Percentiles rank a stretch among this genome's conserved stretches.
Conservation (phyloP, 805 yeast genomes). For the Barnettozyma sp. region DNA sequence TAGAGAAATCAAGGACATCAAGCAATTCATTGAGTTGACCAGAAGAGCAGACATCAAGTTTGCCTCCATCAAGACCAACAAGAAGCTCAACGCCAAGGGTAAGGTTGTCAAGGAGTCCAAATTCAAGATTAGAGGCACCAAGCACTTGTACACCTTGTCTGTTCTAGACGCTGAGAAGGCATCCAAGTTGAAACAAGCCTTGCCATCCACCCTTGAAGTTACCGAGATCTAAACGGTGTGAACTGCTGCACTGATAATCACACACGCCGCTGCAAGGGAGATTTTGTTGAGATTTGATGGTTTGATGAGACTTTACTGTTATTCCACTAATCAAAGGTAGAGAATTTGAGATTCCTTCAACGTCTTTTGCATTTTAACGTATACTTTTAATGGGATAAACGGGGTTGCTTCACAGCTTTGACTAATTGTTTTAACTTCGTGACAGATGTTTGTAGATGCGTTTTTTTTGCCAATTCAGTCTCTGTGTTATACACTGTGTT, state of each 20-base stretch:
- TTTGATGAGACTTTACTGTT: no score
- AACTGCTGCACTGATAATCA: no score
- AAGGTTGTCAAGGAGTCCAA: constrained; percentile 89
- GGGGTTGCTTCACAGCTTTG: constrained; percentile 11
- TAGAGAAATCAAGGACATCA: constrained; percentile 89
- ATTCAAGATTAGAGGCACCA: constrained; percentile 98
- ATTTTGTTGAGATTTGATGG: no score
- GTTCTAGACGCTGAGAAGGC: constrained; percentile 96
- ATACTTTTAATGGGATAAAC: constrained; percentile 17
- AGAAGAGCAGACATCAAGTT: constrained; percentile 92
- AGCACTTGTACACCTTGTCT: constrained; percentile 88
- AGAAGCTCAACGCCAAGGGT: constrained; percentile 73
- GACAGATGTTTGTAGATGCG: no score
- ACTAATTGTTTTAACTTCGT: constrained; percentile 1
- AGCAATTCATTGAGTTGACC: constrained; percentile 93
- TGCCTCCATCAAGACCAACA: constrained; percentile 92
- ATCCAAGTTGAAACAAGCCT: constrained; percentile 93
- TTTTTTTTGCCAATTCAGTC: no score
- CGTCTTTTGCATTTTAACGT: constrained; percentile 9
- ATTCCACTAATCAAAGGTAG: no score
- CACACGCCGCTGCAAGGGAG: no score
- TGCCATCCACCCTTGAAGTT: constrained; percentile 88
- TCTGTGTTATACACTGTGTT: no score
- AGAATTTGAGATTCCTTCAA: background rate
- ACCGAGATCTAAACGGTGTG: constrained; percentile 41